Base-by-base conservation (phyloP, 2,329 filamentous ascomycete genomes). In the Clarireedia monteithiana region DNA sequence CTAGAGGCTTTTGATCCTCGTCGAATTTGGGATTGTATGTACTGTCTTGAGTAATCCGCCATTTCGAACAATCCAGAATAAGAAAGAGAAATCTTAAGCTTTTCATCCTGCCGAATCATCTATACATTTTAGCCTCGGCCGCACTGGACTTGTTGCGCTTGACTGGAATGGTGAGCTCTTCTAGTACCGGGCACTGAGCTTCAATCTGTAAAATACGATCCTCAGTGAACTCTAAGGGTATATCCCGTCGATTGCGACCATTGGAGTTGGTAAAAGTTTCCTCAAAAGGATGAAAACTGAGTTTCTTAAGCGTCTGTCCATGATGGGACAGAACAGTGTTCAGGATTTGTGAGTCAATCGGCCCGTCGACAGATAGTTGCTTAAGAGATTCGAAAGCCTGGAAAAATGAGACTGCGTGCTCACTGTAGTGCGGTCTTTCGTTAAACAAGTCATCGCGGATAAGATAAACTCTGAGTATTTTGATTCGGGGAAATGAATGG, bases 11-110 rank as follows among this genome's bases (percentile, higher is more conserved):
- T 48, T 14, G 23, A 52, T 52, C 44, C 4, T 50, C 44, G 34
- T 56, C 45, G n/a, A 58, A 56, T 46, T n/a, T 44, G 51, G 48
- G 15, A 34, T 58, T 44, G 38, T 56, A 53, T 53, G 2, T 17
- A 7, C 40, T 27, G 45, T 56, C 36, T 52, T 42, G 53, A 48
- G 27, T 39, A 36, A 58, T 48, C 20, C 23, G 20, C 53, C 53
- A 58, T 6, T 58, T 47, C 44, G 57, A 58, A 58, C 53, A 58
- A 45, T 58, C 53, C 53, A 58, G n/a, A 26, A 48, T 58, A 47
- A 58, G 53, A 45, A 56, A 58, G 42, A 58, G 42, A 26, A 38
- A 52, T 49, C 30, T 42, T n/a, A 58, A 56, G 42, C 24, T 53
- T 53, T 15, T 45, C 48, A 56, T 56, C 20, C 42, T 48, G 36